A percentile compares a stretch with the other conserved stretches of the same genome.
Conservation (phyloP, 2,329 filamentous ascomycete species). For the Alternaria metachromatica region DNA sequence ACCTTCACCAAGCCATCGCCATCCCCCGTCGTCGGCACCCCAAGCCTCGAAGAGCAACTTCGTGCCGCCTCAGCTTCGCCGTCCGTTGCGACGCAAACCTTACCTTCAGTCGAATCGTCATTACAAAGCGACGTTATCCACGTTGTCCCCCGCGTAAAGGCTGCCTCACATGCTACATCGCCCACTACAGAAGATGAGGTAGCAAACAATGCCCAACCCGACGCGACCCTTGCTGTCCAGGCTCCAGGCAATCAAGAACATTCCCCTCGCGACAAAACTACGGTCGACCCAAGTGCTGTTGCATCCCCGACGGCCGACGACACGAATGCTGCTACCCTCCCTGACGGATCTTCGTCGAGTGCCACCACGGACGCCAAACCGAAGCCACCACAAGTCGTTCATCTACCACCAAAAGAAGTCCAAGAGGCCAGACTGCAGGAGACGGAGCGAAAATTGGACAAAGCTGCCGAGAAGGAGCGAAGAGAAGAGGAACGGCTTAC, state of each 20-base stretch:
- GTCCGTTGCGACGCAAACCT: conserved; percentile 33
- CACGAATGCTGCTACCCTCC: background rate
- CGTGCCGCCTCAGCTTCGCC: conserved; percentile 45
- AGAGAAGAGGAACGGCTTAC: conserved; percentile 49
- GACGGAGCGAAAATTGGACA: conserved; percentile 49
- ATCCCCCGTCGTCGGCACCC: conserved; percentile 23
- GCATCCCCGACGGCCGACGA: conserved; percentile 46
- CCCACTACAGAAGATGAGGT: conserved; percentile 24
- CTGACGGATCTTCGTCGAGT: conserved; percentile 3
- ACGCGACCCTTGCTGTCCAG: conserved; percentile 20
- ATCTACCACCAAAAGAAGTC: conserved; percentile 58
- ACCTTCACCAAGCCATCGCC: conserved; percentile 30
- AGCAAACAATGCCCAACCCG: conserved; percentile 11
- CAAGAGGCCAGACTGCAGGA: conserved; percentile 57
- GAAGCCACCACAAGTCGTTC: conserved; percentile 48
- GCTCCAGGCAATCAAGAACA: conserved; percentile 9
- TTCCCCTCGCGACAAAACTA: conserved; percentile 21
- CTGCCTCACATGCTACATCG: conserved; percentile 10
- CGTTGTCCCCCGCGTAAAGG: conserved; percentile 15
- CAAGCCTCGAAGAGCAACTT: conserved; percentile 43
- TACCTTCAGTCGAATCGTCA: conserved; percentile 26
- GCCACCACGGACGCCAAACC: conserved; percentile 14
- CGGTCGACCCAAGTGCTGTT: conserved; percentile 30
- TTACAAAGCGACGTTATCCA: conserved; percentile 20
- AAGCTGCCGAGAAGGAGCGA: conserved; percentile 43